Evolutionary conservation across 106 monocot genomes (phyloP).

Genomic region (Dioscorea dumetorum): DNA sequence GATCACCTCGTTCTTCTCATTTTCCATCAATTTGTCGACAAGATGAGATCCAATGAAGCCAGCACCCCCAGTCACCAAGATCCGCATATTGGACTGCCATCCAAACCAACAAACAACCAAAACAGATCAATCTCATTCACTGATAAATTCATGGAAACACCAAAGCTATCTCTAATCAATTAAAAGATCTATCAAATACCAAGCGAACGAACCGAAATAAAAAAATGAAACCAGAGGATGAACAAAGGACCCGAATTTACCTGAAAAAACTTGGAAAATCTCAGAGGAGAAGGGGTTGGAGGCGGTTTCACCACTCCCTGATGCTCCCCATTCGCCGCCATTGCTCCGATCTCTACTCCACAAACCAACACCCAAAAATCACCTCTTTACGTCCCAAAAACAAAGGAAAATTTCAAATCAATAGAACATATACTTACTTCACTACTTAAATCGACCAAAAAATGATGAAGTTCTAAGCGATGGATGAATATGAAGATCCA

Average conservation of each 20-base stretch:
- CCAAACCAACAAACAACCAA: not conserved
- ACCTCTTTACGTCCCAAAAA: not conserved
- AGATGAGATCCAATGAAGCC: constrained; percentile 84
- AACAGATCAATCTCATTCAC: not conserved
- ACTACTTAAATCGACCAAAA: too few species aligned
- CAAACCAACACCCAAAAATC: not conserved
- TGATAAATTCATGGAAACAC: not conserved
- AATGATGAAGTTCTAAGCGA: too few species aligned
- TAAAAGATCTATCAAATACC: not conserved
- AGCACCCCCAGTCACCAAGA: constrained; percentile 72
- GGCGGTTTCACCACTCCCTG: not conserved
- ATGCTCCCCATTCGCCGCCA: not conserved
- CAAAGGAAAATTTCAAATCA: not conserved
- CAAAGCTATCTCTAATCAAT: not conserved
- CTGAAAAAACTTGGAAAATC: constrained; percentile 14
- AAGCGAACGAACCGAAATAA: not conserved
- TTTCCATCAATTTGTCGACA: constrained; percentile 84
- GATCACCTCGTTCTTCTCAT: constrained; percentile 71
- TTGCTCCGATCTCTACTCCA: not conserved
- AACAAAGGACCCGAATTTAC: not conserved
- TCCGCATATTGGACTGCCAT: constrained; percentile 54
- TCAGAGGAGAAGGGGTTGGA: constrained; percentile 10
- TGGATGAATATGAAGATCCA: too few species aligned
- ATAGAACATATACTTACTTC: not conserved
- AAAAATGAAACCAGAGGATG: not conserved